Percentiles rank a stretch among this genome's conserved stretches.
Conservation (phyloP, 768 basidiomycete species). For the Aureoboletus auriporus region DNA sequence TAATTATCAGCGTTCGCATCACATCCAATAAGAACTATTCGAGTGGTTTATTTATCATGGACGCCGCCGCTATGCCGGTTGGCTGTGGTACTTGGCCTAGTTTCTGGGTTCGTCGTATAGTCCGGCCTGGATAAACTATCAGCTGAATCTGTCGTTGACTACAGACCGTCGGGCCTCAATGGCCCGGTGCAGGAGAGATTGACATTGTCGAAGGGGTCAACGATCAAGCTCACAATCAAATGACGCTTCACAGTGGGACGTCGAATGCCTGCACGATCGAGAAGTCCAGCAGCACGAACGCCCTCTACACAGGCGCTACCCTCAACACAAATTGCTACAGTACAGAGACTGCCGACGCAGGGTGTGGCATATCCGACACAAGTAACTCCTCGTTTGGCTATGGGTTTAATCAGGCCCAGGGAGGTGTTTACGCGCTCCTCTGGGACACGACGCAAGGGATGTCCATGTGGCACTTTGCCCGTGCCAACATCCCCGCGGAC, state of each 20-base stretch:
- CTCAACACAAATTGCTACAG: conserved; percentile 38
- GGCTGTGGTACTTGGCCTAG: conserved; percentile 66
- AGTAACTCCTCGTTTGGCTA: conserved; percentile 40
- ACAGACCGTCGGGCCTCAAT: conserved; percentile 44
- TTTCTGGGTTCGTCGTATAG: conserved; percentile 39
- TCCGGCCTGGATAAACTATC: not conserved
- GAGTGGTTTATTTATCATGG: conserved; percentile 72
- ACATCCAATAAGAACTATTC: conserved; percentile 57
- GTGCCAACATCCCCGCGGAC: conserved; percentile 49
- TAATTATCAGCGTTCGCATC: conserved; percentile 57
- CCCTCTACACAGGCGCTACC: conserved; percentile 18
- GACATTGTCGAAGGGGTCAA: conserved; percentile 77
- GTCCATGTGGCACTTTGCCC: conserved; percentile 53
- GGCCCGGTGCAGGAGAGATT: conserved; percentile 59
- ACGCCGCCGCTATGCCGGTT: conserved; percentile 65
- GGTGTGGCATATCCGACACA: conserved; percentile 47
- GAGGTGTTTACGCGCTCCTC: conserved; percentile 55
- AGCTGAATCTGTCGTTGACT: not conserved
- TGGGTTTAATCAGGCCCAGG: conserved; percentile 32
- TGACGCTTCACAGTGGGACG: conserved; percentile 58
- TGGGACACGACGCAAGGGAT: conserved; percentile 48
- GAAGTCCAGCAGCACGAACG: conserved; percentile 7
- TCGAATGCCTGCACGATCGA: conserved; percentile 34
- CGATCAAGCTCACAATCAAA: conserved; percentile 51
- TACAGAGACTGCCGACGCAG: conserved; percentile 37